These are phyloP conservation scores for Candida sithepensis DNA, from an alignment of 805 yeast genomes.

Conservation along the genomic window DNA sequence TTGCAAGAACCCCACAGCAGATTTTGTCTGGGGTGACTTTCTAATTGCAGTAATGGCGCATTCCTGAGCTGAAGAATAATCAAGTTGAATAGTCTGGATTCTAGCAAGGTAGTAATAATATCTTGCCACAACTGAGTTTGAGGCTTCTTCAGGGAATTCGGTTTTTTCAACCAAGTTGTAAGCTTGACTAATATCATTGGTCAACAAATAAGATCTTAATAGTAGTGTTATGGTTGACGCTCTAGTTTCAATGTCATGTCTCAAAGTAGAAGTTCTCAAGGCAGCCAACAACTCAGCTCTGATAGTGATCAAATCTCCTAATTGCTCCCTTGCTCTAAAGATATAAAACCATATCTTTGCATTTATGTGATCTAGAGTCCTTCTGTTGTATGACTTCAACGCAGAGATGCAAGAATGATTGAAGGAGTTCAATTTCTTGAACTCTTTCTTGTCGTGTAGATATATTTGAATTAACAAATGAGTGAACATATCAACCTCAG, in stretches of 20 bases:
- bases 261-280: slow-evolving; percentile 81
- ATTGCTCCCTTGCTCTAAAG: slow-evolving; percentile 70
- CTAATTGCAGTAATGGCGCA: slow-evolving; percentile 92
- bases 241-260: slow-evolving; percentile 90
- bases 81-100: slow-evolving; percentile 86
- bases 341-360: slow-evolving; percentile 95
- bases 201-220: slow-evolving; percentile 71
- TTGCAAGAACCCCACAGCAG: slow-evolving; percentile 84
- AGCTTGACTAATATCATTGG: slow-evolving; percentile 84
- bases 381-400: slow-evolving; percentile 65
- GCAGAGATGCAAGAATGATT: slow-evolving; percentile 49
- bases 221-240: slow-evolving; percentile 84
- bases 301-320: slow-evolving; percentile 48
- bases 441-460: slow-evolving; percentile 59
- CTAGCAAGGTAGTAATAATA: slow-evolving; percentile 89
- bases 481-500: slow-evolving; percentile 77
- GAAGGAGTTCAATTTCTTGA: slow-evolving; percentile 47
- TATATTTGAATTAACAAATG: slow-evolving; percentile 77
- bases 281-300: slow-evolving; percentile 70
- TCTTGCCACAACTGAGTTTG: slow-evolving; percentile 83
- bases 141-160: slow-evolving; percentile 78
- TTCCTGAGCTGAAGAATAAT: slow-evolving; percentile 87
- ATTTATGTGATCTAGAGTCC: slow-evolving; percentile 79
- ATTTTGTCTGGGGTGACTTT: slow-evolving; percentile 88
- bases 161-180: slow-evolving; percentile 85